phyloP scores from a whole-genome alignment of 192 early-diverging fungal genomes.

The Backusella australiensis region DNA sequence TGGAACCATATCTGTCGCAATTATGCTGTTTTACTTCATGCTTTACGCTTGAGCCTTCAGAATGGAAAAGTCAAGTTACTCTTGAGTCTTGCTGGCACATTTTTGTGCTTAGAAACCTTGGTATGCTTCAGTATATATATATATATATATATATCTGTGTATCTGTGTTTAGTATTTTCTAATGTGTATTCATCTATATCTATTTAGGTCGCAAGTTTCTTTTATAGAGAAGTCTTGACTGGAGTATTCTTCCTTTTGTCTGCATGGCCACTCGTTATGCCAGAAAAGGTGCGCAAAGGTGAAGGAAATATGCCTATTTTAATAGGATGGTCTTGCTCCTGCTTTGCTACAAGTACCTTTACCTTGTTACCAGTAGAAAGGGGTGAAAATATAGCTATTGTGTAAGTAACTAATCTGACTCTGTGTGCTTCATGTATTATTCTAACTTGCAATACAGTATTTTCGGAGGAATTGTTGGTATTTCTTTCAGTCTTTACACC shows the following conservation, averaged over 20 bases:
- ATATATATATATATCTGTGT: too few species aligned
- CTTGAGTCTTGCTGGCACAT: slow-evolving; percentile 48
- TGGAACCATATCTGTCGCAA: slow-evolving; percentile 67
- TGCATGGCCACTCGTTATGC: slow-evolving; percentile 64
- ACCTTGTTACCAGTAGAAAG: slow-evolving; percentile 88
- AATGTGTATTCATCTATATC: not conserved
- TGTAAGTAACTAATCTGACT: slow-evolving; percentile 40
- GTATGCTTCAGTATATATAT: slow-evolving; percentile 39
- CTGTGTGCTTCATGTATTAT: slow-evolving; percentile 4
- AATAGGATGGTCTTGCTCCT: slow-evolving; percentile 61
- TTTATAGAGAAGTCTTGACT: slow-evolving; percentile 68
- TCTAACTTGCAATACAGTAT: slow-evolving; percentile 27
- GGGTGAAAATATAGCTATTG: slow-evolving; percentile 67
- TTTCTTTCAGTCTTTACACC: slow-evolving; percentile 17
- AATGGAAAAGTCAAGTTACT: slow-evolving; percentile 26
- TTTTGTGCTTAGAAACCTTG: slow-evolving; percentile 73
- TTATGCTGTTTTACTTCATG: slow-evolving; percentile 24
- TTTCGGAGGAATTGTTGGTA: slow-evolving; percentile 41
- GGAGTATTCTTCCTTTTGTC: slow-evolving; percentile 63
- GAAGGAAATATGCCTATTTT: slow-evolving; percentile 44
- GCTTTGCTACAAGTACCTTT: slow-evolving; percentile 77
- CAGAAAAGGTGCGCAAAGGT: slow-evolving; percentile 42
- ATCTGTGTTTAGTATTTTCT: not conserved
- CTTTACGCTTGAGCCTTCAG: slow-evolving; percentile 19
- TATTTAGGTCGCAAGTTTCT: slow-evolving; percentile 80